These are phyloP conservation scores for Aspergillus mulundensis DNA, from an alignment of 495 filamentous ascomycete genomes.

Conservation along the genomic window DNA sequence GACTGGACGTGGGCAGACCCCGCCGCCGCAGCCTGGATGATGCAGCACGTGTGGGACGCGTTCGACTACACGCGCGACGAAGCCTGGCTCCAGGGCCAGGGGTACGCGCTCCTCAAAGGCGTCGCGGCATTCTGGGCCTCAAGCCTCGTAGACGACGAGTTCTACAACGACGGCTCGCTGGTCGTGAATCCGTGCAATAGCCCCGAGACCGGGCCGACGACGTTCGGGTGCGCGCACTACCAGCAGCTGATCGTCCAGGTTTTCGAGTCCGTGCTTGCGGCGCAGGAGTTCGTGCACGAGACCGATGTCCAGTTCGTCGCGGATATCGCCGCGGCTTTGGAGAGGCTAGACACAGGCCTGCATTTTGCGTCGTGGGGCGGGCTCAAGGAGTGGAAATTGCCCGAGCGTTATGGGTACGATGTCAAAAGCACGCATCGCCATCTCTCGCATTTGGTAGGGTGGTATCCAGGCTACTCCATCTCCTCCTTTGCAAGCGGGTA, in stretches of 20 bases:
- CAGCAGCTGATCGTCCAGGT: slow-evolving; percentile 48
- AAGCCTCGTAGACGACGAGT: slow-evolving; percentile 39
- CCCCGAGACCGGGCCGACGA: slow-evolving; percentile 49
- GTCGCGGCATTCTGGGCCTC: slow-evolving; percentile 46
- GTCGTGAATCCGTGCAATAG: slow-evolving; percentile 50
- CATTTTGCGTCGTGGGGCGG: slow-evolving; percentile 46
- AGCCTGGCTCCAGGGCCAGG: slow-evolving; percentile 35
- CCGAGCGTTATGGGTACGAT: slow-evolving; percentile 38
- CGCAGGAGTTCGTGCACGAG: slow-evolving; percentile 16
- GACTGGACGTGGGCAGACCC: background rate
- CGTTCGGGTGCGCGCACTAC: slow-evolving; percentile 48
- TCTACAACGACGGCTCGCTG: slow-evolving; percentile 46
- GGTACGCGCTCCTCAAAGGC: slow-evolving; percentile 47
- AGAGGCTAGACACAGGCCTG: slow-evolving; percentile 40
- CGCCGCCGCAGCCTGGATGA: slow-evolving; percentile 41
- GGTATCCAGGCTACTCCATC: slow-evolving; percentile 47
- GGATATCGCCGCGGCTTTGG: slow-evolving; percentile 24
- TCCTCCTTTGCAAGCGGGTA: slow-evolving; percentile 1
- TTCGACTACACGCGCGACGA: slow-evolving; percentile 43
- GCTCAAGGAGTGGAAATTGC: slow-evolving; percentile 52
- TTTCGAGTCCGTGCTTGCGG: slow-evolving; percentile 34
- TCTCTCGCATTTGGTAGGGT: slow-evolving; percentile 49
- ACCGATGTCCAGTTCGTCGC: slow-evolving; percentile 24
- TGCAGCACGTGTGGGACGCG: slow-evolving; percentile 48
- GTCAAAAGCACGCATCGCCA: slow-evolving; percentile 39